Evolutionary conservation across 768 basidiomycete species (phyloP).

Genomic region (Tulasnella sp.): DNA sequence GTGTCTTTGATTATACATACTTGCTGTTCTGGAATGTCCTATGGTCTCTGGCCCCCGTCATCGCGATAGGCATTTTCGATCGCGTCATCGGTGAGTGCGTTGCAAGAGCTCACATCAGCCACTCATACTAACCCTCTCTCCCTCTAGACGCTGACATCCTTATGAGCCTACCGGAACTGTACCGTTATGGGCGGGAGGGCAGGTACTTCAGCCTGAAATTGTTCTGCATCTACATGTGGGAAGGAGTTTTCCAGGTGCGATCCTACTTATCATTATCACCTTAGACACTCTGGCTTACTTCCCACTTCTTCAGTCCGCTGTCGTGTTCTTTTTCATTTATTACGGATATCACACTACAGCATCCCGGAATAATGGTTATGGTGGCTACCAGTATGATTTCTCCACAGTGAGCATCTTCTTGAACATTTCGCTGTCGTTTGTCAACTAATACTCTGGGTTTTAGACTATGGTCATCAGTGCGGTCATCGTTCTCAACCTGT

Average conservation of each 20-base stretch:
- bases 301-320: conserved; percentile 49
- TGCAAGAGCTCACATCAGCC: neutral
- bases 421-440: conserved; percentile 10
- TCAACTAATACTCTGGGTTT: conserved; percentile 15
- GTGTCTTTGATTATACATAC: conserved; percentile 87
- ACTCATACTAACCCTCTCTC: neutral
- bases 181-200: conserved; percentile 69
- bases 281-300: neutral
- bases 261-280: too few relatives aligned
- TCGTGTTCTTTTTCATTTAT: conserved; percentile 80
- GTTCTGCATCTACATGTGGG: conserved; percentile 77
- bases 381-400: conserved; percentile 65
- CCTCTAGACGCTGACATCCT: conserved; percentile 64
- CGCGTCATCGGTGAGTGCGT: conserved; percentile 52
- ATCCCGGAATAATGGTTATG: conserved; percentile 69
- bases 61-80: conserved; percentile 94
- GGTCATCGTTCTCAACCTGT: conserved; percentile 70
- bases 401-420: conserved; percentile 51
- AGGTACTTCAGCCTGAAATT: conserved; percentile 69
- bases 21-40: conserved; percentile 98
- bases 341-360: conserved; percentile 70
- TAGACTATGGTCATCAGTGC: conserved; percentile 80
- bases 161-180: conserved; percentile 86
- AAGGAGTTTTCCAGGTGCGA: conserved; percentile 72
- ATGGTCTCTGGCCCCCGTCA: conserved; percentile 89